phyloP scores from a whole-genome alignment of 1,139 yeast genomes.

The Geotrichum candidum region DNA sequence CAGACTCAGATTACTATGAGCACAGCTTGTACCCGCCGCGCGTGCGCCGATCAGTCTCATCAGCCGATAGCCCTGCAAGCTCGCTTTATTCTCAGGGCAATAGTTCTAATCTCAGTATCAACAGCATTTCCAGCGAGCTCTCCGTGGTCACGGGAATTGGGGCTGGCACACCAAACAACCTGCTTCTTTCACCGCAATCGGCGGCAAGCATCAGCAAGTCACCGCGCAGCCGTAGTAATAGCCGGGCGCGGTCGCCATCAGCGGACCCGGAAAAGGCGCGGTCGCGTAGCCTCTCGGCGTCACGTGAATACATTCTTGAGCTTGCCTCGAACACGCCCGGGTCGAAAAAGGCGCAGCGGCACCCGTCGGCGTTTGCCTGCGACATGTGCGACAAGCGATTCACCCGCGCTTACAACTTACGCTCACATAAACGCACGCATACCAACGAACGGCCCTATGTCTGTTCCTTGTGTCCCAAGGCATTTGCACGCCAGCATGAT shows the following conservation, averaged over 20 bases:
- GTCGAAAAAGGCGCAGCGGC: slow-evolving; percentile 56
- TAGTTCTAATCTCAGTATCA: slow-evolving; percentile 10
- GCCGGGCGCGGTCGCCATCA: not conserved
- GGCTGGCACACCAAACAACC: slow-evolving; percentile 18
- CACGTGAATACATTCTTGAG: slow-evolving; percentile 34
- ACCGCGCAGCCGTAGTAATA: not conserved
- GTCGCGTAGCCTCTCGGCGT: slow-evolving; percentile 25
- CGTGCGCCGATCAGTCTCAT: not conserved
- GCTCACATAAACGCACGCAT: slow-evolving; percentile 88
- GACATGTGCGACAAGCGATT: slow-evolving; percentile 79
- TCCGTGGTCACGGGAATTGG: slow-evolving; percentile 15
- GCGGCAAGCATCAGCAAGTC: not conserved
- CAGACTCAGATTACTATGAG: slow-evolving; percentile 11
- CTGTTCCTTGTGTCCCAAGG: slow-evolving; percentile 83
- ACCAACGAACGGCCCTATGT: slow-evolving; percentile 89
- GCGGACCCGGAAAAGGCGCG: slow-evolving; percentile 14
- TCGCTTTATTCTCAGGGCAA: slow-evolving; percentile 3
- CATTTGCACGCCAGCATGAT: slow-evolving; percentile 95
- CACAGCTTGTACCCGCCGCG: slow-evolving; percentile 14
- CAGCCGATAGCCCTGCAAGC: not conserved
- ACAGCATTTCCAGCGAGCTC: slow-evolving; percentile 5
- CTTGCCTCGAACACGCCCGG: slow-evolving; percentile 31
- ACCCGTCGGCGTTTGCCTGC: slow-evolving; percentile 78
- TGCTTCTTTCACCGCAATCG: slow-evolving; percentile 14
- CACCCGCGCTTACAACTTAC: slow-evolving; percentile 86